These are phyloP conservation scores for Albugo candida DNA, from an alignment of 352 stramenopile species.

Conservation along the genomic window DNA sequence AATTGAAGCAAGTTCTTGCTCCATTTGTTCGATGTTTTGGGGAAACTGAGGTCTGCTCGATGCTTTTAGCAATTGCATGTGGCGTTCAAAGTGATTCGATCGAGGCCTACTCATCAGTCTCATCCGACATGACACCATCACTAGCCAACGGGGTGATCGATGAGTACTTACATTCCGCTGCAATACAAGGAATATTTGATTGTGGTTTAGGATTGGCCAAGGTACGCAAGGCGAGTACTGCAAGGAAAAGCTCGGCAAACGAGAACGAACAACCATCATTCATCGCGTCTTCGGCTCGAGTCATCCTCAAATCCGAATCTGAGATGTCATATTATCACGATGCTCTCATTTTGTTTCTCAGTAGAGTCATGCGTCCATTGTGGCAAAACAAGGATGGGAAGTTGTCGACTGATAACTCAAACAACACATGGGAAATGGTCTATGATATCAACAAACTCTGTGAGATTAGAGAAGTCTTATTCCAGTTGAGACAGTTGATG, in stretches of 20 bases:
- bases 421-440: slow-evolving; percentile 18
- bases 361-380: slow-evolving; percentile 51
- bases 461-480: slow-evolving; percentile 60
- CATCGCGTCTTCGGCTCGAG: slow-evolving; percentile 13
- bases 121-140: background rate
- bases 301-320: slow-evolving; percentile 73
- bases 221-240: slow-evolving; percentile 8
- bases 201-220: slow-evolving; percentile 14
- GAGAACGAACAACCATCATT: slow-evolving; percentile 15
- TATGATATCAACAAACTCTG: slow-evolving; percentile 35
- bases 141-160: slow-evolving; percentile 10
- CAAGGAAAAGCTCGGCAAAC: slow-evolving; percentile 6
- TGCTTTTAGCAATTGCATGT: slow-evolving; percentile 77
- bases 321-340: slow-evolving; percentile 78
- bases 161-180: slow-evolving; percentile 51
- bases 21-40: slow-evolving; percentile 73
- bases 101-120: background rate
- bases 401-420: slow-evolving; percentile 8
- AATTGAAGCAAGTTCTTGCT: slow-evolving; percentile 37
- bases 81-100: slow-evolving; percentile 63
- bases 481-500: slow-evolving; percentile 67
- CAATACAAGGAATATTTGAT: slow-evolving; percentile 63
- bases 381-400: slow-evolving; percentile 12
- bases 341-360: slow-evolving; percentile 59
- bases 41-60: slow-evolving; percentile 66